These are phyloP conservation scores for Ceratobasidium sp. DNA, from an alignment of 1,284 basidiomycete genomes.

Conservation along the genomic window DNA sequence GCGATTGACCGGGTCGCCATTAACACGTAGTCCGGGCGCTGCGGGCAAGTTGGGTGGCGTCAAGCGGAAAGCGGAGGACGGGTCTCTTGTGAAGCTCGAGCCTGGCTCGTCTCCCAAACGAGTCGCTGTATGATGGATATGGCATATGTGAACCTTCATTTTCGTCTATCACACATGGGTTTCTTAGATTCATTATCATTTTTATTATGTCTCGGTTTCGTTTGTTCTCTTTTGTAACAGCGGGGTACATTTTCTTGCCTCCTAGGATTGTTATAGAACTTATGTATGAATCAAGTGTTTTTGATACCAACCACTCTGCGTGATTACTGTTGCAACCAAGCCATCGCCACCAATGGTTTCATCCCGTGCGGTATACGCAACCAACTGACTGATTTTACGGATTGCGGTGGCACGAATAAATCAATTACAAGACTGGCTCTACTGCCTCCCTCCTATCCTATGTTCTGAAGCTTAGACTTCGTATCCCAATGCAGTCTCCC, in stretches of 20 bases:
- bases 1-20: slow-evolving; percentile 49
- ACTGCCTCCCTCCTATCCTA: not conserved
- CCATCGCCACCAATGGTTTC: too few species aligned
- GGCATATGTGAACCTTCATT: not conserved
- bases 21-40: slow-evolving; percentile 49
- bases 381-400: too few species aligned
- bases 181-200: not conserved
- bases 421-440: slow-evolving; percentile 18
- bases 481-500: slow-evolving; percentile 32
- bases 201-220: slow-evolving; percentile 6
- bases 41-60: slow-evolving; percentile 45
- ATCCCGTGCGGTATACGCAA: too few species aligned
- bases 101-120: slow-evolving; percentile 28
- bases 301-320: not conserved
- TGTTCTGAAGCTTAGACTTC: slow-evolving; percentile 13
- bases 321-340: too few species aligned
- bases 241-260: slow-evolving; percentile 8
- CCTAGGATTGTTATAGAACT: slow-evolving; percentile 5
- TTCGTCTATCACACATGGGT: not conserved
- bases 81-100: slow-evolving; percentile 19
- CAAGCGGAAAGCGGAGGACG: slow-evolving; percentile 53
- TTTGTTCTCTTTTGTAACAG: slow-evolving; percentile 8
- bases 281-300: slow-evolving; percentile 28
- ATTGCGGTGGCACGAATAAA: slow-evolving; percentile 13
- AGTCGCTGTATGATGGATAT: slow-evolving; percentile 16